Evolutionary conservation across 2,329 filamentous ascomycete species (phyloP), one percentile per base, ranked within the genome.

Genomic region (Beauveria scarabaeidicola): DNA sequence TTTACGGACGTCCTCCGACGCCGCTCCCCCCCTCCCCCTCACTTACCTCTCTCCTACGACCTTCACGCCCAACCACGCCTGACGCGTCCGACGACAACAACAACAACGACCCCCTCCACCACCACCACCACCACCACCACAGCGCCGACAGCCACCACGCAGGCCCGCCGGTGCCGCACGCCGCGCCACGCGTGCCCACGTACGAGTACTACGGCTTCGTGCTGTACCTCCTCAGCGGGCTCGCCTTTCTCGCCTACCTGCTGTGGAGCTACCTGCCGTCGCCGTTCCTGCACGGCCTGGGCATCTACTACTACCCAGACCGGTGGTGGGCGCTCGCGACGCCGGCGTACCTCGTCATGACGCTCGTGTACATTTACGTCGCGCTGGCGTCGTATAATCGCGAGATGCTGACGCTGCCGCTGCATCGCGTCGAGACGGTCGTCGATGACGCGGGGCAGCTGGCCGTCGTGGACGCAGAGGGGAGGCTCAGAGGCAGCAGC

Each of bases 191-290:
- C 70, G 92, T 99, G 2, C 94, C 94, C n/a, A 99, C 94, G 0
- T 97, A 99, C 77, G 94, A 99, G 72, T 99, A 97, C 82, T 97
- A 97, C 72, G 94, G 94, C 71, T 99, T 99, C 75, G 93, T 96
- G 58, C 83, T 99, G 53, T 97, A 99, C 76, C 82, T 99, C 43
- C 90, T 93, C 69, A 92, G 88, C 63, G 90, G 87, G 23, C 78
- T 94, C 55, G 85, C 85, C 2, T 97, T 97, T 71, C 78, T 88
- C 70, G 80, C 83, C 69, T 88, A 84, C 71, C 76, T 87, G 15
- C 77, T 87, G 11, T 97, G 92, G 94, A 89, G 89, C 15, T 97
- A 94, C 74, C 85, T 97, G 6, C 94, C 94, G 0, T 90, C 89
- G 25, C 91, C 92, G 0, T 91, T 97, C 71, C 81, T 99, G 47